Conservation (phyloP, 306 rosid genomes). For the Elaeagnus macrophylla region DNA sequence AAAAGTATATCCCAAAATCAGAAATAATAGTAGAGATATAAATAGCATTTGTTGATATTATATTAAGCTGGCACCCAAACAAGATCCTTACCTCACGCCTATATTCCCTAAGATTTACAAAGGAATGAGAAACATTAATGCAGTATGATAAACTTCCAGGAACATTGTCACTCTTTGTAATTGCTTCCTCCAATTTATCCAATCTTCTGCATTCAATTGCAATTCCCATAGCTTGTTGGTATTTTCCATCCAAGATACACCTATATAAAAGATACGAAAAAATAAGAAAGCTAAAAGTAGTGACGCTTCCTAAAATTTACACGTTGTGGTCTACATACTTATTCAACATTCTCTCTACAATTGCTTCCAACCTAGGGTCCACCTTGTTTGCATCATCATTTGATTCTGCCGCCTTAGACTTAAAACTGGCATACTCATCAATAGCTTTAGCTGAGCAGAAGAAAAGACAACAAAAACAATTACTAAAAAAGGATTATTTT, state of each 20-base stretch:
- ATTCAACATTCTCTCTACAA: slow-evolving; percentile 92
- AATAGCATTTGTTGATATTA: not conserved
- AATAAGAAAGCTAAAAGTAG: slow-evolving; percentile 1
- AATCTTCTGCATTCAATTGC: slow-evolving; percentile 95
- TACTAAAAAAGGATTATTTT: not conserved
- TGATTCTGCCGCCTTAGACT: slow-evolving; percentile 74
- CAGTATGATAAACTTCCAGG: slow-evolving; percentile 92
- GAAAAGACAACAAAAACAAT: slow-evolving; percentile 17
- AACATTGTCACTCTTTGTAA: slow-evolving; percentile 83
- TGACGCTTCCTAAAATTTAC: slow-evolving; percentile 2
- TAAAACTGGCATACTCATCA: slow-evolving; percentile 87
- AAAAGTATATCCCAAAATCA: not conserved
- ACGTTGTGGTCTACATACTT: slow-evolving; percentile 45
- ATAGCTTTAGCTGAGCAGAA: slow-evolving; percentile 80
- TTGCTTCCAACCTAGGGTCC: slow-evolving; percentile 90
- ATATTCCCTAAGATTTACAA: slow-evolving; percentile 86
- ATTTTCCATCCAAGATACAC: slow-evolving; percentile 88
- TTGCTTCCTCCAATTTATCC: slow-evolving; percentile 98
- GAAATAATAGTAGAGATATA: not conserved
- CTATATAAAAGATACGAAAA: slow-evolving; percentile 24
- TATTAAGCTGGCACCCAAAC: not conserved
- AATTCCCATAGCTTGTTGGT: slow-evolving; percentile 97
- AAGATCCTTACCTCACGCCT: slow-evolving; percentile 61
- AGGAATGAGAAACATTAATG: slow-evolving; percentile 79
- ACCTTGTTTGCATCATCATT: slow-evolving; percentile 42